phyloP scores from a whole-genome alignment of 192 early-diverging fungal species.

The Umbelopsis sp. region DNA sequence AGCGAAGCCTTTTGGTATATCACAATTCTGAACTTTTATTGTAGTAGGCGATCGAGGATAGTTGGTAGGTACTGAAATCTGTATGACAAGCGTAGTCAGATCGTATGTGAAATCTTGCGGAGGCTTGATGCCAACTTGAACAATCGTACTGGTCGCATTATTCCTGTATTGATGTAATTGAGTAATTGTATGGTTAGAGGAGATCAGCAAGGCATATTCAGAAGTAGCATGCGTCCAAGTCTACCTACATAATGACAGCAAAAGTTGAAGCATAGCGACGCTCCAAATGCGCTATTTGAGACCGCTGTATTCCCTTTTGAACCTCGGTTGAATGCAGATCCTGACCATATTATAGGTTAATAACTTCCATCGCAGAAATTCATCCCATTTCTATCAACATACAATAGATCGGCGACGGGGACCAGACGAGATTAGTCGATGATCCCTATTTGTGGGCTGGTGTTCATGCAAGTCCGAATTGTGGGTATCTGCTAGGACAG shows the following conservation, averaged over 20 bases:
- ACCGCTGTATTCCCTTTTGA: background rate
- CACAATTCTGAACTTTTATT: background rate
- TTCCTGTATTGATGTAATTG: background rate
- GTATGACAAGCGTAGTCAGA: background rate
- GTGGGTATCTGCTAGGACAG: background rate
- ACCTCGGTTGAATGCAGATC: background rate
- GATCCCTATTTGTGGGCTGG: background rate
- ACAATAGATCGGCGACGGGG: background rate
- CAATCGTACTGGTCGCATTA: background rate
- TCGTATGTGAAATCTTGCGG: conserved; percentile 1
- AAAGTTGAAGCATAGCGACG: background rate
- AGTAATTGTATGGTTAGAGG: background rate
- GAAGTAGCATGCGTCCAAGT: background rate
- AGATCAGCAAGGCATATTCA: background rate
- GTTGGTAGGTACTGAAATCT: background rate
- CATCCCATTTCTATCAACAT: background rate
- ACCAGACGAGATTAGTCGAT: background rate
- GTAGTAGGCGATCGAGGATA: background rate
- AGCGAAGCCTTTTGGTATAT: conserved; percentile 14
- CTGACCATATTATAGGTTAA: background rate
- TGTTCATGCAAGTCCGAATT: background rate
- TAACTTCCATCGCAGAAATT: no score
- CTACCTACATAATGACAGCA: background rate
- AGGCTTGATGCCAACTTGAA: background rate
- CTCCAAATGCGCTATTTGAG: background rate